phyloP scores from a whole-genome alignment of 495 filamentous ascomycete species.

The Trichoderma erinaceum region DNA sequence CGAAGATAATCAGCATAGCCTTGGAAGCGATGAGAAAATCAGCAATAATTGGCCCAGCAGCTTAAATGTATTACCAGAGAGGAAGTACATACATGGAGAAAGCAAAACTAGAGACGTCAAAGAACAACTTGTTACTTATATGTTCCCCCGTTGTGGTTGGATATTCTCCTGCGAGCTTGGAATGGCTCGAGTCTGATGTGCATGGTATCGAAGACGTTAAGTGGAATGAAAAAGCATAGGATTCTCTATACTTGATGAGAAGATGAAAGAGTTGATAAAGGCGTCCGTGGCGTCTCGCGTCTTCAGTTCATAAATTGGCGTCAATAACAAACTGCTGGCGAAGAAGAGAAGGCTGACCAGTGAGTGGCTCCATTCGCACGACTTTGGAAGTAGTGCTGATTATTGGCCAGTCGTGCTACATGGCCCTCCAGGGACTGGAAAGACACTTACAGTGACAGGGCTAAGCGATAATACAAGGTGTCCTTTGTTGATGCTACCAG shows the following conservation, averaged over 20 bases:
- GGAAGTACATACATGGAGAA: slow-evolving; percentile 47
- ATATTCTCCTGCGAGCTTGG: slow-evolving; percentile 85
- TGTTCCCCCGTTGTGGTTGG: slow-evolving; percentile 82
- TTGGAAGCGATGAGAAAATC: no score
- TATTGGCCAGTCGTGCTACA: slow-evolving; percentile 53
- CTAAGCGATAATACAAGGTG: slow-evolving; percentile 78
- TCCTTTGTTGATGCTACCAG: slow-evolving; percentile 79
- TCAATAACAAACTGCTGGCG: slow-evolving; percentile 65
- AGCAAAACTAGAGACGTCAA: slow-evolving; percentile 28
- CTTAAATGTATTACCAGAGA: slow-evolving; percentile 66
- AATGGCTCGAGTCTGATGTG: slow-evolving; percentile 87
- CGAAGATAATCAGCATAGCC: no score
- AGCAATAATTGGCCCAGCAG: background rate
- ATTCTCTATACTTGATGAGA: slow-evolving; percentile 68
- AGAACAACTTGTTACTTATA: slow-evolving; percentile 54
- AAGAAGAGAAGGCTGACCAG: slow-evolving; percentile 62
- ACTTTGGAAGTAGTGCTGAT: slow-evolving; percentile 17
- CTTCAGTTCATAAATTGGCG: slow-evolving; percentile 73
- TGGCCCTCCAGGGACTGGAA: slow-evolving; percentile 80
- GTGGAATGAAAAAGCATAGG: slow-evolving; percentile 78
- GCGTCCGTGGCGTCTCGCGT: slow-evolving; percentile 72
- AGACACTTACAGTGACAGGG: slow-evolving; percentile 83
- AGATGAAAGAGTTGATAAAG: slow-evolving; percentile 70
- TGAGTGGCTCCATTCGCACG: slow-evolving; percentile 18
- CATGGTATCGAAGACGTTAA: slow-evolving; percentile 74